Conservation (phyloP, 345 rosid genomes). For the Kernera saxatilis region DNA sequence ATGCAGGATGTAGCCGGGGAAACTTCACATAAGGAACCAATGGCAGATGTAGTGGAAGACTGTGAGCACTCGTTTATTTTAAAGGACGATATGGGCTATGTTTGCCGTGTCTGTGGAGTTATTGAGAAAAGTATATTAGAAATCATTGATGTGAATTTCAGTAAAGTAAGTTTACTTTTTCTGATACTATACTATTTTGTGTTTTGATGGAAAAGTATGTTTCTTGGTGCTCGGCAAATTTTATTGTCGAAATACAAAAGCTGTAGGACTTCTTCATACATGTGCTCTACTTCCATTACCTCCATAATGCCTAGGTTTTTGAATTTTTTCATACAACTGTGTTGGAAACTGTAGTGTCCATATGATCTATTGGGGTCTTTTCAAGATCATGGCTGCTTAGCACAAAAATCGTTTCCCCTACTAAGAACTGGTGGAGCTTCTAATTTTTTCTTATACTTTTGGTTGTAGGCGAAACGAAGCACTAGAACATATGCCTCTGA, state of each 20-base stretch:
- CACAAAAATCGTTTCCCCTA: not conserved
- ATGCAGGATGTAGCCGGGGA: slow-evolving; percentile 47
- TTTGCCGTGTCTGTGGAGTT: slow-evolving; percentile 85
- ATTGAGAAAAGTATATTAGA: slow-evolving; percentile 64
- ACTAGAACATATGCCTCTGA: slow-evolving; percentile 54
- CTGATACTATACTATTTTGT: not conserved
- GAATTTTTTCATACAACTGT: not conserved
- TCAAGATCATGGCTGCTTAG: not conserved
- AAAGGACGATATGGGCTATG: slow-evolving; percentile 92
- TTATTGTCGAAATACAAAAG: not conserved
- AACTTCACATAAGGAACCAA: slow-evolving; percentile 39
- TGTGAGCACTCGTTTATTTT: slow-evolving; percentile 79
- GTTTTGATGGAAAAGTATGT: not conserved
- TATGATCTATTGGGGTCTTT: not conserved
- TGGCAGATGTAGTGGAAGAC: slow-evolving; percentile 44
- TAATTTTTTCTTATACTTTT: not conserved
- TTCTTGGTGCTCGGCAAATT: not conserved
- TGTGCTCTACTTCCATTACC: not conserved
- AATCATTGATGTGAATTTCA: slow-evolving; percentile 70
- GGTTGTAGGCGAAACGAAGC: slow-evolving; percentile 52
- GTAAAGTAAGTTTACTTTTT: slow-evolving; percentile 44
- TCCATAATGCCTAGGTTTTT: not conserved
- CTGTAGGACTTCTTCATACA: not conserved
- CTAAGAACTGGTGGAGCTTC: not conserved
- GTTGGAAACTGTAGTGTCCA: not conserved